Percentiles rank a stretch among this genome's conserved stretches.
Evolutionary conservation across 2,329 filamentous ascomycete species (phyloP).

Genomic region (Sarocladium kiliense): DNA sequence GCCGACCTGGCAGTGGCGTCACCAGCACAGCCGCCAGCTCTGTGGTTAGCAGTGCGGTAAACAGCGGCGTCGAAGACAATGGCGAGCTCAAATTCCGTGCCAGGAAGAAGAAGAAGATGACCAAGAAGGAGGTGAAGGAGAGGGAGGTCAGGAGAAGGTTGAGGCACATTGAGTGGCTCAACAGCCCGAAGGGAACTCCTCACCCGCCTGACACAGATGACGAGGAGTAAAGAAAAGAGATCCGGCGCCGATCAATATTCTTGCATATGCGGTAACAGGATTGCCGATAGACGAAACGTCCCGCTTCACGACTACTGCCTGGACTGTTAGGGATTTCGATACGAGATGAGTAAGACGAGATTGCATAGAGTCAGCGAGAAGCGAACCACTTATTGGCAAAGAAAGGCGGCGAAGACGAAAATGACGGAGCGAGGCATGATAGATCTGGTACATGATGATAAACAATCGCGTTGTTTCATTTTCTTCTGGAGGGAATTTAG

Average conservation of each 20-base stretch:
- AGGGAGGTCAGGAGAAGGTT: slow-evolving; percentile 79
- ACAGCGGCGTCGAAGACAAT: slow-evolving; percentile 79
- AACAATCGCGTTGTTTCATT: background rate
- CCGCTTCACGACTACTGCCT: background rate
- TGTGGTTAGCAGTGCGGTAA: slow-evolving; percentile 56
- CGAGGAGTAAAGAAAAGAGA: slow-evolving; percentile 50
- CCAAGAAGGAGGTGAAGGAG: slow-evolving; percentile 93
- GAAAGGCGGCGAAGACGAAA: background rate
- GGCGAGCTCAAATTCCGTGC: slow-evolving; percentile 80
- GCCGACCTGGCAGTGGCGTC: slow-evolving; percentile 53
- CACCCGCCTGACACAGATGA: slow-evolving; percentile 74
- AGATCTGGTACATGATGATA: slow-evolving; percentile 6
- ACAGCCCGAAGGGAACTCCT: slow-evolving; percentile 78
- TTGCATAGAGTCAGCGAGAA: too few species aligned
- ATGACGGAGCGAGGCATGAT: background rate
- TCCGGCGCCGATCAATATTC: too few species aligned
- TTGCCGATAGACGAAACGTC: background rate
- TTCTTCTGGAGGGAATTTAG: background rate
- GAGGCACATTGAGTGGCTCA: slow-evolving; percentile 81
- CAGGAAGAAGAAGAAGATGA: slow-evolving; percentile 98
- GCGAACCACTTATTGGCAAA: too few species aligned
- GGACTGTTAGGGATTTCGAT: too few species aligned
- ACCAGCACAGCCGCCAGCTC: slow-evolving; percentile 53
- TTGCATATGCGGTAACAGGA: too few species aligned
- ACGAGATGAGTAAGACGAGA: too few species aligned